Evolutionary conservation across 495 filamentous ascomycete species (phyloP).

Genomic region (Penicillium nucicola): DNA sequence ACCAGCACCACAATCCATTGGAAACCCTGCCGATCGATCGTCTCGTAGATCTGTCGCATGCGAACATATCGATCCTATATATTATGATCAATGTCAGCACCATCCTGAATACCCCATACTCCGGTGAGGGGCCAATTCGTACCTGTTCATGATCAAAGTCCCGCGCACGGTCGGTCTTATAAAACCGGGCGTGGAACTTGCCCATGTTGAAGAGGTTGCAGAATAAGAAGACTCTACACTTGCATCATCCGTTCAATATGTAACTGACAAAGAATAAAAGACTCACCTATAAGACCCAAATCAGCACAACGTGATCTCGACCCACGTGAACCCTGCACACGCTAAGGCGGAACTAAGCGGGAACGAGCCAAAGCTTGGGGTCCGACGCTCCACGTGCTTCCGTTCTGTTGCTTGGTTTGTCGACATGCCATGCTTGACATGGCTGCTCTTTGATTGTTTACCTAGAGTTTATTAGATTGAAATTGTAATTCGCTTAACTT

Average conservation of each 20-base stretch:
- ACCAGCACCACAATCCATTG: conserved; percentile 54
- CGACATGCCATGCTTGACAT: neutral
- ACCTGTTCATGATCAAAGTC: conserved; percentile 51
- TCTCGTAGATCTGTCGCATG: conserved; percentile 48
- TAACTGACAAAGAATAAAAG: neutral
- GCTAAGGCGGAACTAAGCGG: neutral
- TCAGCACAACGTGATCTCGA: neutral
- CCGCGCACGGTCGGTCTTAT: conserved; percentile 48
- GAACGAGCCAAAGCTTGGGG: conserved; percentile 5
- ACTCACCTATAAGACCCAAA: neutral
- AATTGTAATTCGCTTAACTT: too few species aligned
- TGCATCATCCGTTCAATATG: neutral
- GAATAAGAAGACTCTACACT: neutral
- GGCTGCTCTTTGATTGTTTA: too few species aligned
- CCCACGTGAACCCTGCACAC: neutral
- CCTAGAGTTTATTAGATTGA: too few species aligned
- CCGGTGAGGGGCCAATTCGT: neutral
- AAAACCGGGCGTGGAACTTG: conserved; percentile 38
- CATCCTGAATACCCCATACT: too few species aligned
- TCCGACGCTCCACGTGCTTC: conserved; percentile 19
- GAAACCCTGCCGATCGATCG: conserved; percentile 45
- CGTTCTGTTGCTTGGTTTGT: conserved; percentile 7
- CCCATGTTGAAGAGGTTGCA: conserved; percentile 23
- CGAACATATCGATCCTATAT: conserved; percentile 45
- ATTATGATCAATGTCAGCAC: neutral